Base-by-base conservation (phyloP, 192 early-diverging fungal species). In the Coemansia sp. region DNA sequence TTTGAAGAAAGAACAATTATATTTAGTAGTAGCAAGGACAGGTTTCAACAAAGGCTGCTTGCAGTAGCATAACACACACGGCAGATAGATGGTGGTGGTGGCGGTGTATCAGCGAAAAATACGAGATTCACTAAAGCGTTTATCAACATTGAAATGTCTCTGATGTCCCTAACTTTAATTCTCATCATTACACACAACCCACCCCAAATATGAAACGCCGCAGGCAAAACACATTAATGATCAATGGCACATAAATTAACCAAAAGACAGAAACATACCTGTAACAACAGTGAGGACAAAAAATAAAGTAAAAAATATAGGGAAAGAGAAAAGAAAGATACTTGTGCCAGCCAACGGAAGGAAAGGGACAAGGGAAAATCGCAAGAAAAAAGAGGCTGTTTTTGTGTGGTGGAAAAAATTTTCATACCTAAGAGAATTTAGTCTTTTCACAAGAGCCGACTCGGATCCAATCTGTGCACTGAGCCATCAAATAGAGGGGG, bases 51-150 rank as follows among this genome's bases (percentile, higher is more conserved):
- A 9, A 42, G 6, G 25, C 25, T 0, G 46, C 13, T 10, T 26
- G 46, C 21, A 49, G 23, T 25, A 49, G 13, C 46, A 49, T 7
- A 49, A 3, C 7, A 21, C 20, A 25, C 23, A 13, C 21, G 39
- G 20, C 46, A 25, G 23, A 7, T 21, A 6, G 1, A 49, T 49
- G 21, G 20, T n/a, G n/a, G n/a, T n/a, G n/a, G 46, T 49, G 46
- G 46, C 13, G 46, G 53, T 33, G 53, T 56, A 56, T 56, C 53
- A 56, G 53, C 53, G 23, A 56, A 34, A 53, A 56, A 56, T 33
- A 56, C 53, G 53, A 56, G 53, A 56, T 56, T 56, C 53, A 33
- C 7, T 56, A 56, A 56, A 34, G 46, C 46, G n/a, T 56, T 56
- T 56, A 5, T 56, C 53, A 56, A n/a, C 53, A 56, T 31, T 25